A percentile compares a stretch with the other conserved stretches of the same genome.
Conservation (phyloP, 371 early-diverging fungal genomes). For the Saksenaea oblongispora region DNA sequence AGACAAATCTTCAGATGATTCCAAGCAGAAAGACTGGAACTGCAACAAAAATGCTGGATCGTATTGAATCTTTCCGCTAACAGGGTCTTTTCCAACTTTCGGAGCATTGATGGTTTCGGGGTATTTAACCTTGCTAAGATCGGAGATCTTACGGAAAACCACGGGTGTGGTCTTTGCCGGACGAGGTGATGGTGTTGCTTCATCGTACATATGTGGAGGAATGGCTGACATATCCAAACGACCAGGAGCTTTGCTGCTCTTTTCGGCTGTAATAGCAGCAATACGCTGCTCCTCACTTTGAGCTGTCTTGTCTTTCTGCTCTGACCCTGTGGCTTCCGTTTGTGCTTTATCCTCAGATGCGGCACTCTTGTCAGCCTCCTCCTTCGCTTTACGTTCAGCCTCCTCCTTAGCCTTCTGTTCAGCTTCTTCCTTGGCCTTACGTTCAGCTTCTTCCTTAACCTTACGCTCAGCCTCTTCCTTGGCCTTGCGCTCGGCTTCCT, state of each 20-base stretch:
- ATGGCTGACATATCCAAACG: conserved; percentile 38
- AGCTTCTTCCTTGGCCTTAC: conserved; percentile 14
- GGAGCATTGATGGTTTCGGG: conserved; percentile 49
- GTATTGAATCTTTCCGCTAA: conserved; percentile 60
- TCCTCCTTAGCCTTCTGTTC: conserved; percentile 13
- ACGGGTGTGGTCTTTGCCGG: conserved; percentile 24
- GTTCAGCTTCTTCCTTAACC: conserved; percentile 31
- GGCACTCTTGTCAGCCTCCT: conserved; percentile 24
- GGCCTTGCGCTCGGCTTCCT: conserved; percentile 35
- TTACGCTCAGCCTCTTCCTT: conserved; percentile 37
- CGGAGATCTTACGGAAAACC: conserved; percentile 33
- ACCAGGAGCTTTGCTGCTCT: conserved; percentile 33
- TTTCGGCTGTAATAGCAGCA: conserved; percentile 38
- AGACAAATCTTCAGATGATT: conserved; percentile 68
- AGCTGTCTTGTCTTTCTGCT: conserved; percentile 17
- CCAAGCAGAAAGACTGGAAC: conserved; percentile 69
- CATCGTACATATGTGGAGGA: conserved; percentile 25
- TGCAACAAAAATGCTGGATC: conserved; percentile 78
- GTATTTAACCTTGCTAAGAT: conserved; percentile 38
- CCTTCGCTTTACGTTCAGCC: conserved; percentile 10
- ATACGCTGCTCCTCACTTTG: conserved; percentile 31
- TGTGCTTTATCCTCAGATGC: conserved; percentile 18
- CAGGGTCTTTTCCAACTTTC: conserved; percentile 30
- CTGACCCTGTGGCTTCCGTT: conserved; percentile 19
- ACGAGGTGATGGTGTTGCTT: conserved; percentile 18